These are phyloP conservation scores for Pseudevernia furfuracea DNA, from an alignment of 495 filamentous ascomycete species.

Conservation along the genomic window DNA sequence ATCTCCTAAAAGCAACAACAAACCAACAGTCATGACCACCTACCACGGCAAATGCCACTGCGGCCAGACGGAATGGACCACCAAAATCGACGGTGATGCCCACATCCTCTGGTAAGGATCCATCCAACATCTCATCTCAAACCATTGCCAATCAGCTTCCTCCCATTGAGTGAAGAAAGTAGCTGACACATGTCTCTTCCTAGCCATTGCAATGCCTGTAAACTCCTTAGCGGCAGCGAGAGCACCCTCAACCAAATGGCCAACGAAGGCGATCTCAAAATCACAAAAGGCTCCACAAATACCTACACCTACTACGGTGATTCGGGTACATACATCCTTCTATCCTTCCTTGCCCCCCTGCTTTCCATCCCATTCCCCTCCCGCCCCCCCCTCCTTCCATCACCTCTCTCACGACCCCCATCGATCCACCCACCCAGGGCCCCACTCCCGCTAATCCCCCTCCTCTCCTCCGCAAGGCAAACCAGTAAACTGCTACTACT, in stretches of 20 bases:
- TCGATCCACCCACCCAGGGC: not conserved
- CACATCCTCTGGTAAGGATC: constrained; percentile 48
- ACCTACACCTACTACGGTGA: constrained; percentile 46
- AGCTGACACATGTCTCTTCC: too few relatives aligned
- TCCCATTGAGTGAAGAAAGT: too few relatives aligned
- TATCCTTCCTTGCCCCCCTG: not conserved
- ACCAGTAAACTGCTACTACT: constrained; percentile 46
- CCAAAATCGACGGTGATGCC: constrained; percentile 36
- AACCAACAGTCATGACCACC: constrained; percentile 23
- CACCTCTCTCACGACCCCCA: not conserved
- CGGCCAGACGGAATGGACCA: constrained; percentile 41
- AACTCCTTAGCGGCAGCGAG: constrained; percentile 39
- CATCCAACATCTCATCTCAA: too few relatives aligned
- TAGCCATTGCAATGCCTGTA: constrained; percentile 50
- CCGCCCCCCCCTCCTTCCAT: not conserved
- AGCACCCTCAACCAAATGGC: constrained; percentile 46
- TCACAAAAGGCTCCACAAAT: constrained; percentile 42
- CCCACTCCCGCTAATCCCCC: not conserved
- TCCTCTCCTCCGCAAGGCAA: constrained; percentile 33
- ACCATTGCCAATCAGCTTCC: too few relatives aligned
- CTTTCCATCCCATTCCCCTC: not conserved
- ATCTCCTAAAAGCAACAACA: not conserved
- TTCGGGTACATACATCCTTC: constrained; percentile 38
- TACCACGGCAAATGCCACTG: constrained; percentile 46
- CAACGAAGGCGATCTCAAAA: constrained; percentile 37